Evolutionary conservation across 1,284 basidiomycete genomes (phyloP), one percentile per base, ranked within the genome.

Genomic region (Afroboletus lepidellus): DNA sequence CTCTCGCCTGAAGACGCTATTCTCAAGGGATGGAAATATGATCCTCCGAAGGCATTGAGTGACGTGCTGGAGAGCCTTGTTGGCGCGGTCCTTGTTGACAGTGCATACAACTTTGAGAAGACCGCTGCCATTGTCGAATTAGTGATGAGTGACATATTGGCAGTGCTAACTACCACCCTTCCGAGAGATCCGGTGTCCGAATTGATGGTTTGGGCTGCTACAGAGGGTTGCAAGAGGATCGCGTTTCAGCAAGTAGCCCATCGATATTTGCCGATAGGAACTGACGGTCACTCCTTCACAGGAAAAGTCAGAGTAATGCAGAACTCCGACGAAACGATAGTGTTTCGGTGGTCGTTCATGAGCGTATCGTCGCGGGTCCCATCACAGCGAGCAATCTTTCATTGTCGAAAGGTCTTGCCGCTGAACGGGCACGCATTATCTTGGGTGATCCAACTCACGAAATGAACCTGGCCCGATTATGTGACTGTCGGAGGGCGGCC

Each of bases 41-140:
- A 91, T 59, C 90, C 91, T 13, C 91, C 92, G 0, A 94, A 93
- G 67, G 85, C 80, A 16, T 69, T 90, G 38, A 85, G 83, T 53
- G 88, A 91, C 62, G 78, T 86, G 5, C 76, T 94, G 50, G 94
- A 97, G 71, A 87, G 90, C 47, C 70, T 95, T 4, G 73, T 95
- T 18, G 94, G 91, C 1, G 92, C 91, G 0, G 77, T 96, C 21
- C 78, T 94, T 25, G 78, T 94, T 43, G 94, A 97, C 70, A 81
- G 81, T 9, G 80, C 78, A 13, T 92, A 86, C 61, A 72, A 90
- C 59, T 83, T 90, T 52, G 83, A 85, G 42, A 79, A 74, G 48
- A 80, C 82, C 2, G 77, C 78, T 16, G 73, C 73, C 3, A 74
- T 92, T 11, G 78, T 85, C 32, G 77, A 84, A 62, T 60, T 72